These are phyloP conservation scores for Ceratocystis lukuohia DNA, from an alignment of 2,329 filamentous ascomycete genomes.

Conservation along the genomic window DNA sequence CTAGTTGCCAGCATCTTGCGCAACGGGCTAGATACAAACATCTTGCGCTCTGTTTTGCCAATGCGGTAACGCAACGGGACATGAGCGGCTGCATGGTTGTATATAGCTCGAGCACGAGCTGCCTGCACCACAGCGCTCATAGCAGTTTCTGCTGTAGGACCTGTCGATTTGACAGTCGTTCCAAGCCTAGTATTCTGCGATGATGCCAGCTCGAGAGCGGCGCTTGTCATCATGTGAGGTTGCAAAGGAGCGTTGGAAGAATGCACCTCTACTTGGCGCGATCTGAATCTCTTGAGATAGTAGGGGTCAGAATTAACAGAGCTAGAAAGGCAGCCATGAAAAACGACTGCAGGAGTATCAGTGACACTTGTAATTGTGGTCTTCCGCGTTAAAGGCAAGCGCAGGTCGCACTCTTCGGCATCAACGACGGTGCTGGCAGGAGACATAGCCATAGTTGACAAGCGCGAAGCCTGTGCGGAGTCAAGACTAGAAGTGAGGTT, in stretches of 20 bases:
- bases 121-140: neutral
- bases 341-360: conserved; percentile 3
- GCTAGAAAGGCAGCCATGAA: neutral
- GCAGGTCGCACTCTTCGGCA: neutral
- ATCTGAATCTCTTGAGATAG: neutral
- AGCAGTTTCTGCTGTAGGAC: neutral
- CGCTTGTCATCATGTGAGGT: too few species aligned
- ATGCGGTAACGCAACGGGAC: neutral
- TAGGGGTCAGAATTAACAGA: neutral
- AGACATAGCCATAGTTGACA: neutral
- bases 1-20: conserved; percentile 4
- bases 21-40: neutral
- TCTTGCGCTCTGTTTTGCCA: conserved; percentile 1
- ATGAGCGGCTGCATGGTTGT: neutral
- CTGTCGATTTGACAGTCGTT: neutral
- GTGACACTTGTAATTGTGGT: neutral
- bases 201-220: neutral
- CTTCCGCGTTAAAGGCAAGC: neutral
- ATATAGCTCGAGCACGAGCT: neutral
- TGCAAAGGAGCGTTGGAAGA: too few species aligned
- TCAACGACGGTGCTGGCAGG: neutral
- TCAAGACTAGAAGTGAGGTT: neutral
- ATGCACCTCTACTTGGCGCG: too few species aligned
- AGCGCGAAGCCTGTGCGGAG: neutral
- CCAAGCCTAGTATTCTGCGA: neutral